Percentiles rank a stretch among this genome's conserved stretches.
Evolutionary conservation across 1,139 yeast genomes (phyloP).

Genomic region (Kodamaea suecica): DNA sequence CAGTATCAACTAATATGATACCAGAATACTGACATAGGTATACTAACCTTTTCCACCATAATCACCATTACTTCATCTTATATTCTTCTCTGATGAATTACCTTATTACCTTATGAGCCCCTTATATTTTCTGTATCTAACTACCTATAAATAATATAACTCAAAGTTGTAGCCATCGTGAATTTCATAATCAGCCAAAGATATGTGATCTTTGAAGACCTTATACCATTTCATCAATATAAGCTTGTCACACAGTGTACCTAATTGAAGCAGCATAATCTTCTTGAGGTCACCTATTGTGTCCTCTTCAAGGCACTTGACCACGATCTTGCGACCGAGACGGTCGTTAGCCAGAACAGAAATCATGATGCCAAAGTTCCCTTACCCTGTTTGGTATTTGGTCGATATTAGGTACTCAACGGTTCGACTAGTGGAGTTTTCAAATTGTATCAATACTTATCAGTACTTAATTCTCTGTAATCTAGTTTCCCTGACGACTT

Average conservation of each 20-base stretch:
- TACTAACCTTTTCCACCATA: no score
- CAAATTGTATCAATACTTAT: no score
- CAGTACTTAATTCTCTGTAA: no score
- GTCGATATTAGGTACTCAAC: not conserved
- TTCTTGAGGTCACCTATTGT: conserved; percentile 91
- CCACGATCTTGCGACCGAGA: conserved; percentile 82
- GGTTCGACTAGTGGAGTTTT: no score
- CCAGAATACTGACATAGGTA: no score
- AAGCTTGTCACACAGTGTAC: conserved; percentile 64
- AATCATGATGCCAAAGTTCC: conserved; percentile 13
- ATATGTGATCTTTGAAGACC: conserved; percentile 82
- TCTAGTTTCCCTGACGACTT: no score
- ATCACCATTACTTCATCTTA: no score
- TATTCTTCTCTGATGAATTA: no score
- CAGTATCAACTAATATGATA: no score
- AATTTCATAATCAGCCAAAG: conserved; percentile 88
- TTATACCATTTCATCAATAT: conserved; percentile 75
- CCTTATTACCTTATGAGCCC: not conserved
- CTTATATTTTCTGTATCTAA: not conserved
- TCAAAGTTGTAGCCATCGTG: conserved; percentile 89
- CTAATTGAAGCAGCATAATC: conserved; percentile 77
- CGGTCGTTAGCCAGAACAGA: conserved; percentile 30
- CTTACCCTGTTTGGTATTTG: no score
- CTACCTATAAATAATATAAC: conserved; percentile 57
- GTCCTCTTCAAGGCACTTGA: conserved; percentile 82